A percentile compares a stretch with the other conserved stretches of the same genome.
phyloP scores from a whole-genome alignment of 257 asterid species.

The Jacaranda copaia region DNA sequence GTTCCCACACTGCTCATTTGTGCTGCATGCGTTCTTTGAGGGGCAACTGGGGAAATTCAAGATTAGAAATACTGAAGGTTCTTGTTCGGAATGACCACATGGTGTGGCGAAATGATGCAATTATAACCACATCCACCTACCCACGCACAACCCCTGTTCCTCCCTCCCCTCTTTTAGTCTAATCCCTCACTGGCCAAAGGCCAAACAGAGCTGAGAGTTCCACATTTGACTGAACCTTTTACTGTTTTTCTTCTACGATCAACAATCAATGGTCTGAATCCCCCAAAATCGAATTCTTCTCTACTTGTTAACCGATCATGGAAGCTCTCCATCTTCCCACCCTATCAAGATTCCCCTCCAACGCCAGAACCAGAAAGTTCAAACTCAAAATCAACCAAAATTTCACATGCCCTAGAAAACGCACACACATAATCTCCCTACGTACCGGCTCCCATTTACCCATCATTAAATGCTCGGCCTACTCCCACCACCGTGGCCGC shows the following conservation, averaged over 20 bases:
- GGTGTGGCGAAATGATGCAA: slow-evolving; percentile 35
- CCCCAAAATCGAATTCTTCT: not conserved
- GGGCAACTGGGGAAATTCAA: not conserved
- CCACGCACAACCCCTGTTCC: not conserved
- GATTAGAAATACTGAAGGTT: not conserved
- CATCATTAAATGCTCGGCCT: slow-evolving; percentile 46
- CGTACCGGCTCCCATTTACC: slow-evolving; percentile 33
- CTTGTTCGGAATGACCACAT: slow-evolving; percentile 36
- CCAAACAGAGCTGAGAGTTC: too few species aligned
- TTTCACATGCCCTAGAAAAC: slow-evolving; percentile 8
- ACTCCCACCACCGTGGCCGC: slow-evolving; percentile 34
- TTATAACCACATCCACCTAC: slow-evolving; percentile 46
- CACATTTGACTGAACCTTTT: not conserved
- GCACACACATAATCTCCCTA: slow-evolving; percentile 32
- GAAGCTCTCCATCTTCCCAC: slow-evolving; percentile 48
- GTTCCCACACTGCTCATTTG: too few species aligned
- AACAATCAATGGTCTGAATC: slow-evolving; percentile 18
- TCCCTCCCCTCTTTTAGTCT: not conserved
- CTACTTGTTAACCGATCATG: slow-evolving; percentile 34
- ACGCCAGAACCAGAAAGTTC: slow-evolving; percentile 38
- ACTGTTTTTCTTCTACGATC: slow-evolving; percentile 5
- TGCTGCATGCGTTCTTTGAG: too few species aligned
- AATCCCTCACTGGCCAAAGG: not conserved
- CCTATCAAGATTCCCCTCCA: slow-evolving; percentile 35
- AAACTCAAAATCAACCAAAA: slow-evolving; percentile 40